These are phyloP conservation scores for Clitoria ternatea DNA, from an alignment of 306 rosid genomes.

Conservation along the genomic window DNA sequence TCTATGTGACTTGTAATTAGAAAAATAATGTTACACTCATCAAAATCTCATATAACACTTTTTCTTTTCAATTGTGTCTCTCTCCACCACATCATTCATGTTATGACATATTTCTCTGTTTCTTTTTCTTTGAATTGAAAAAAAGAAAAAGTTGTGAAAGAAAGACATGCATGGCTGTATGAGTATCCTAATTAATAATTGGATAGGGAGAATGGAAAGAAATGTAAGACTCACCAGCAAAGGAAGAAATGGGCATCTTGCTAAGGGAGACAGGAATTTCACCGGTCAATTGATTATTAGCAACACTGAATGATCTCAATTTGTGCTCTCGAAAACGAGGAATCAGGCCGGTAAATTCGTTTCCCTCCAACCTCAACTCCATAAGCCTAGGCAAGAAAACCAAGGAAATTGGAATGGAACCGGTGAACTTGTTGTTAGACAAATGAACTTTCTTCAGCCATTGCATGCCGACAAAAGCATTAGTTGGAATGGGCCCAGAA, in stretches of 20 bases:
- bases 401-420: slow-evolving; percentile 58
- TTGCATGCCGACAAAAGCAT: slow-evolving; percentile 39
- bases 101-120: no score
- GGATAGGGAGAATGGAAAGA: slow-evolving; percentile 1
- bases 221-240: slow-evolving; percentile 42
- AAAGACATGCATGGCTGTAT: no score
- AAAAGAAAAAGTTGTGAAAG: no score
- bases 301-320: slow-evolving; percentile 39
- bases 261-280: slow-evolving; percentile 43
- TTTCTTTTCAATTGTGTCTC: no score
- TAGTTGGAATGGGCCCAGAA: slow-evolving; percentile 47
- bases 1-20: no score
- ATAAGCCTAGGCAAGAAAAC: slow-evolving; percentile 39
- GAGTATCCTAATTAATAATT: no score
- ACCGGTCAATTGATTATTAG: slow-evolving; percentile 60
- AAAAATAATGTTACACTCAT: no score
- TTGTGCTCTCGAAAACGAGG: slow-evolving; percentile 33
- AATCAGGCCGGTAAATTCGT: slow-evolving; percentile 54
- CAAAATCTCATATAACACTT: no score
- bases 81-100: no score
- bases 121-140: no score
- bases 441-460: slow-evolving; percentile 66
- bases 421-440: slow-evolving; percentile 51
- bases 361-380: slow-evolving; percentile 55
- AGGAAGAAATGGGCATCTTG: slow-evolving; percentile 27